Evolutionary conservation across 306 rosid species (phyloP).

Genomic region (Acacia melanoxylon): DNA sequence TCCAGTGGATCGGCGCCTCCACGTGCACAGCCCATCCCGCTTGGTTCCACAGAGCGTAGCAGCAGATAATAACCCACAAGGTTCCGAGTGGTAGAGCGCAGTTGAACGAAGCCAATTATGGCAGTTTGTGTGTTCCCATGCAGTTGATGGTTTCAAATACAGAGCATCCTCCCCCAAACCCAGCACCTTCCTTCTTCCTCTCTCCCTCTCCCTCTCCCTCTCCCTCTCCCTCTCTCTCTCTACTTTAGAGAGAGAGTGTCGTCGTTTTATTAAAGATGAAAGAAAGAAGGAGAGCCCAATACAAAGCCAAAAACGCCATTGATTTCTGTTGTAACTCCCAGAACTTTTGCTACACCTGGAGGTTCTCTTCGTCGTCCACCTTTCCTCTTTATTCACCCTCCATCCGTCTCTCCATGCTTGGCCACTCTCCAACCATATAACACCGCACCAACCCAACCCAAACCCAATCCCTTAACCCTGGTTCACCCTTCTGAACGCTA

Average conservation of each 20-base stretch:
- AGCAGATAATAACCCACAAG: background rate
- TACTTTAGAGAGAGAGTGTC: background rate
- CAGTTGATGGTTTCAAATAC: constrained; percentile 31
- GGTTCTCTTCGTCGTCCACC: constrained; percentile 9
- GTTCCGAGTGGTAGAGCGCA: background rate
- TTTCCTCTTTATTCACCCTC: constrained; percentile 40
- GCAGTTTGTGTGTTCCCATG: constrained; percentile 27
- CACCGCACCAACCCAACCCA: constrained; percentile 37
- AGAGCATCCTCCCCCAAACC: constrained; percentile 7
- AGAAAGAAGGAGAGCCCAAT: constrained; percentile 37
- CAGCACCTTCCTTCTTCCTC: background rate
- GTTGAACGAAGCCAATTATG: constrained; percentile 18
- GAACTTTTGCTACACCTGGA: constrained; percentile 87
- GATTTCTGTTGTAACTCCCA: constrained; percentile 58
- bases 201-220: background rate
- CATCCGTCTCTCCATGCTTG: constrained; percentile 66
- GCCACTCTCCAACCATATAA: constrained; percentile 51
- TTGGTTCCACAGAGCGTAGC: background rate
- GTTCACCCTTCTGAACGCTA: constrained; percentile 20
- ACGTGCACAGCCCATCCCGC: too few relatives aligned
- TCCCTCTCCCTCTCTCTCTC: background rate
- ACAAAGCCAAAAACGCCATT: constrained; percentile 50
- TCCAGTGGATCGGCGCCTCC: background rate
- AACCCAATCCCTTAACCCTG: constrained; percentile 48
- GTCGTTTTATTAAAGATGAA: constrained; percentile 22